phyloP scores from a whole-genome alignment of 768 basidiomycete species.

The Mycena capillaripes region DNA sequence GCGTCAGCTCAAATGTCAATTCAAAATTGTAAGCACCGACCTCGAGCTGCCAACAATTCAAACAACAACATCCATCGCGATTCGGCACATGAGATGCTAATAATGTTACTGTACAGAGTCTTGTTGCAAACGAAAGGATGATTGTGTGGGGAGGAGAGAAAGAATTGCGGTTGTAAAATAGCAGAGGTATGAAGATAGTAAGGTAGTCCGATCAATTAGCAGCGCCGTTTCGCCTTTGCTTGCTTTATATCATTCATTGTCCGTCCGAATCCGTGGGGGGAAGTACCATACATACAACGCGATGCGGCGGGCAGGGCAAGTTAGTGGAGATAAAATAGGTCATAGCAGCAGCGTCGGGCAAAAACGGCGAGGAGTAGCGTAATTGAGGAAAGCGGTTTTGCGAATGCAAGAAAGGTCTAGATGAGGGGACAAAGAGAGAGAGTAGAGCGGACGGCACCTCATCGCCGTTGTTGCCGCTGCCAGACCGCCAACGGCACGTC shows the following conservation, averaged over 20 bases:
- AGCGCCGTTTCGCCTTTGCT: conserved; percentile 15
- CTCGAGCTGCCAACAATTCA: no score
- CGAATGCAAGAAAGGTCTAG: conserved; percentile 32
- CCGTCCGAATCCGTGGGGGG: conserved; percentile 31
- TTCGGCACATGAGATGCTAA: conserved; percentile 21
- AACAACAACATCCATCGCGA: not conserved
- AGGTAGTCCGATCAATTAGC: conserved; percentile 31
- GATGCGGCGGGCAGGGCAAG: conserved; percentile 33
- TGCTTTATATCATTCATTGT: conserved; percentile 25
- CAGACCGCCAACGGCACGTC: conserved; percentile 85
- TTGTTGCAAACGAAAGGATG: conserved; percentile 22
- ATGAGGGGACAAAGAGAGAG: conserved; percentile 2
- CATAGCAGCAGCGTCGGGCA: not conserved
- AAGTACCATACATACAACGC: conserved; percentile 33
- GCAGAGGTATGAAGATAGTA: conserved; percentile 15
- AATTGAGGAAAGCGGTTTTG: conserved; percentile 7
- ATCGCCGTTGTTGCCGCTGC: conserved; percentile 76
- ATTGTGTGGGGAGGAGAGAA: not conserved
- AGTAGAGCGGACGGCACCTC: conserved; percentile 35
- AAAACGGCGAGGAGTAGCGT: conserved; percentile 19
- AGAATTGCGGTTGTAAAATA: conserved; percentile 23
- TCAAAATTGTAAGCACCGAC: no score
- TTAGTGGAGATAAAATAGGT: conserved; percentile 33
- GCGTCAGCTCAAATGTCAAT: not conserved
- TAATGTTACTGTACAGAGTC: conserved; percentile 28